These are phyloP conservation scores for Vaccinium myrtillus DNA, from an alignment of 148 eudicot genomes.

Conservation along the genomic window DNA sequence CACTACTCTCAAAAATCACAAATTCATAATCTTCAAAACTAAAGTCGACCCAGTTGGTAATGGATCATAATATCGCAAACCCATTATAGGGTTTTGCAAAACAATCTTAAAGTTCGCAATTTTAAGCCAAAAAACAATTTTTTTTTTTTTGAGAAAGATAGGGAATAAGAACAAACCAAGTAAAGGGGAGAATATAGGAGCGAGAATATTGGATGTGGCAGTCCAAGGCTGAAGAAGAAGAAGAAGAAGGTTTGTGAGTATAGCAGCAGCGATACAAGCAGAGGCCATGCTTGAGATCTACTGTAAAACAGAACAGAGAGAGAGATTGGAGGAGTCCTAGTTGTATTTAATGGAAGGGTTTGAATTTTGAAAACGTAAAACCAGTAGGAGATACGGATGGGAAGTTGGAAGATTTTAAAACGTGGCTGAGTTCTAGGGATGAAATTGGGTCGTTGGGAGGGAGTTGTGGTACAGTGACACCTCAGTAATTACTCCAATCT, in stretches of 20 bases:
- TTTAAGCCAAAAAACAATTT: background rate
- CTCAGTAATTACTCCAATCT: too few relatives aligned
- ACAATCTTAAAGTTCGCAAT: background rate
- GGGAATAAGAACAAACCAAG: slow-evolving; percentile 19
- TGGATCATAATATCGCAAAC: background rate
- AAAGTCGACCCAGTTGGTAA: background rate
- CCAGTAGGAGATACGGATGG: background rate
- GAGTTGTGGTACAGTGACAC: background rate
- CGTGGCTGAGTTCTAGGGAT: background rate
- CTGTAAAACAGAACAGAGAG: background rate
- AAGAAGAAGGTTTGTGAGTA: background rate
- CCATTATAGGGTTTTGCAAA: background rate
- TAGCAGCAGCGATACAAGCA: background rate
- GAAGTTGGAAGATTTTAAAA: background rate
- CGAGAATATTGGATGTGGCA: slow-evolving; percentile 6
- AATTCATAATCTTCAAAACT: background rate
- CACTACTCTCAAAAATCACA: background rate
- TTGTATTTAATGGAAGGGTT: background rate
- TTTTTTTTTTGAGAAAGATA: background rate
- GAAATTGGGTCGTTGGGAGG: background rate
- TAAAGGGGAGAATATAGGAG: slow-evolving; percentile 30
- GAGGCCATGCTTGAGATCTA: slow-evolving; percentile 17
- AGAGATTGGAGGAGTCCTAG: background rate
- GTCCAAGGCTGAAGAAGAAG: slow-evolving; percentile 2
- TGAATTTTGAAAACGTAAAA: background rate